Base-by-base conservation (phyloP, 2,329 filamentous ascomycete genomes). In the Aurifilum marmelostoma region DNA sequence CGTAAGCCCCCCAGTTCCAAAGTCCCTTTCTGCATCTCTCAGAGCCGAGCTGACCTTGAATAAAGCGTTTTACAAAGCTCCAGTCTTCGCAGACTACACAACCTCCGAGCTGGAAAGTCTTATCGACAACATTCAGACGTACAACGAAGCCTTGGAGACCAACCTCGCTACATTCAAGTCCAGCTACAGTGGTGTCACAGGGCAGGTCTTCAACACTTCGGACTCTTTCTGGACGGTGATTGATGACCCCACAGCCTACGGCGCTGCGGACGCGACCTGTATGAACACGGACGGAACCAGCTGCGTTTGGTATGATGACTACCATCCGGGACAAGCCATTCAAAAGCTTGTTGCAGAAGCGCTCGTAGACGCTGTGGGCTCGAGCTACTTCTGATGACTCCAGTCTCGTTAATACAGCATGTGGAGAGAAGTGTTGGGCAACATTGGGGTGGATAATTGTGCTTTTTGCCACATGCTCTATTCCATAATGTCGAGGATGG, bases 241-340 rank as follows among this genome's bases (percentile, higher is more conserved):
- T 11, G 24, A 60, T 24, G 29, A 68, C n/a, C 66, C 66, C 5
- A 68, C 66, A 12, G 66, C 66, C 6, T 68, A 68, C n/a, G 66
- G 66, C 21, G 66, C 66, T 12, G 32, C 66, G 21, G 62, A 68
- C 60, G 37, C 66, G 8, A 59, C 61, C 9, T 68, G 61, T 11
- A 37, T 60, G 66, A 61, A 61, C 54, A 39, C 50, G 21, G 66
- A 64, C 14, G 66, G 66, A 5, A 68, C 54, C 16, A 65, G 27
- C n/a, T 68, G 66, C n/a, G 61, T 65, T 9, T 68, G 66, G 66
- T 65, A 68, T n/a, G 61, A 68, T 41, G 21, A 68, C 62, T 65
- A 68, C 39, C 66, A 68, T 37, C 66, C 66, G 11, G 66, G 66
- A 6, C 61, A 68, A 29, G 66, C 66, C 16, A 61, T 68, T 7